Evolutionary conservation across 2,329 filamentous ascomycete species (phyloP), one percentile per base, ranked within the genome.

Genomic region (Phaeoacremonium minimum): DNA sequence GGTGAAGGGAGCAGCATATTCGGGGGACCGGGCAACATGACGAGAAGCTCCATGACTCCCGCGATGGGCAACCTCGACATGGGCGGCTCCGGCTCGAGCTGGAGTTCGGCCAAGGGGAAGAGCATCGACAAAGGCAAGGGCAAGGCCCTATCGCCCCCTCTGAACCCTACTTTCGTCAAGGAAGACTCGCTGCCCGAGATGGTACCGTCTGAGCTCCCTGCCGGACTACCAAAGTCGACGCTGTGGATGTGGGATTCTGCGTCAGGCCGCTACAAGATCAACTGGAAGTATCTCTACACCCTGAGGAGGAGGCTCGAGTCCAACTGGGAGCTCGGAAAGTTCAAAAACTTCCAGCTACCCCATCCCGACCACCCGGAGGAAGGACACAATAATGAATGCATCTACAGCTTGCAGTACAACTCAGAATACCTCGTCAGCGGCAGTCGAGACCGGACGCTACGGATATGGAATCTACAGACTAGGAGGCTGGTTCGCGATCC

Each of bases 281-380:
- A 94, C 59, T 98, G 91, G 90, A 85, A 89, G 36, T 87, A 93
- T 55, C 70, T 98, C 1, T 98, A 95, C 64, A 87, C 87, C 46
- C 87, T 95, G 68, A 83, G 93, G 42, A 77, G 83, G 38, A 75
- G 81, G 15, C 67, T 98, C 12, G 93, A 98, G 62, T 80, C 83
- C 7, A 97, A 98, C 56, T 98, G 93, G 93, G 80, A 87, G 41
- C 74, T 81, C 15, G 90, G 87, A 4, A 83, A 80, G 40, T 95
- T 77, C 56, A 79, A 73, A 4, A 94, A 90, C 45, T 97, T 97
- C 52, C 88, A 94, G 56, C 74, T 98, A 2, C 93, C 93, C 1
- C 88, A 95, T 52, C 89, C 89, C 0, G 73, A 79, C 26, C 73
- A 89, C 50, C 80, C 80, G 1, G 74, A 86, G 19, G 91, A 97